Percentiles rank a stretch among this genome's conserved stretches.
These are phyloP conservation scores for Globisporangium paddicum DNA, from an alignment of 352 stramenopile species.

Conservation along the genomic window DNA sequence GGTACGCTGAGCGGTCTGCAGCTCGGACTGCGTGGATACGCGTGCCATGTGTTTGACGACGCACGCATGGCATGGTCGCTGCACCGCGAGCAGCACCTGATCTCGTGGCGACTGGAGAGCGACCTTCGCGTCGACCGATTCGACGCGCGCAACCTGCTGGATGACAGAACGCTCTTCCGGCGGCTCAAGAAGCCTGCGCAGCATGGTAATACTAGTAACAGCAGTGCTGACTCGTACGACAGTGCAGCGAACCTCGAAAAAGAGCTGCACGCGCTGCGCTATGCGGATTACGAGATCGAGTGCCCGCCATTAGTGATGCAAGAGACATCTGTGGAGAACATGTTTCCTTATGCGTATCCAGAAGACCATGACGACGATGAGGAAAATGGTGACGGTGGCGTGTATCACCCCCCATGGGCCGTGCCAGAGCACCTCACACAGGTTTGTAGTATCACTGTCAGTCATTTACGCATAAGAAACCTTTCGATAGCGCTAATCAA, in stretches of 20 bases:
- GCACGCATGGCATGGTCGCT: conserved; percentile 36
- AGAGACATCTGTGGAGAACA: conserved; percentile 18
- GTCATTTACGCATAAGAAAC: not conserved
- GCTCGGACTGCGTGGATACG: conserved; percentile 45
- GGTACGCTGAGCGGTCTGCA: conserved; percentile 11
- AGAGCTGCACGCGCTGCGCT: conserved; percentile 39
- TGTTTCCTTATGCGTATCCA: conserved; percentile 39
- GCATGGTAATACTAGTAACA: not conserved
- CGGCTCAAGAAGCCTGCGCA: conserved; percentile 36
- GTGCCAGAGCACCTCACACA: conserved; percentile 22
- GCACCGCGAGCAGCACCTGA: conserved; percentile 51
- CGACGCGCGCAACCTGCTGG: conserved; percentile 57
- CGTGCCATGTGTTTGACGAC: conserved; percentile 48
- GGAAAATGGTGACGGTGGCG: conserved; percentile 21
- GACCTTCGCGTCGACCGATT: conserved; percentile 51
- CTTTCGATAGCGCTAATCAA: not conserved
- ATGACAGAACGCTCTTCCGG: conserved; percentile 40
- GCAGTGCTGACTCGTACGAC: not conserved
- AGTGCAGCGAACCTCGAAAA: not conserved
- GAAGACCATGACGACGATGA: conserved; percentile 21
- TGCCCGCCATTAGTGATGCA: conserved; percentile 20
- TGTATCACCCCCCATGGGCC: conserved; percentile 21
- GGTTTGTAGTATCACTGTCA: conserved; percentile 13
- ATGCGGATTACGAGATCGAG: conserved; percentile 38
- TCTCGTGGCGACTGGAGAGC: conserved; percentile 37